A percentile compares a stretch with the other conserved stretches of the same genome.
These are phyloP conservation scores for Manihot esculenta DNA, from an alignment of 441 rosid genomes.

Conservation along the genomic window DNA sequence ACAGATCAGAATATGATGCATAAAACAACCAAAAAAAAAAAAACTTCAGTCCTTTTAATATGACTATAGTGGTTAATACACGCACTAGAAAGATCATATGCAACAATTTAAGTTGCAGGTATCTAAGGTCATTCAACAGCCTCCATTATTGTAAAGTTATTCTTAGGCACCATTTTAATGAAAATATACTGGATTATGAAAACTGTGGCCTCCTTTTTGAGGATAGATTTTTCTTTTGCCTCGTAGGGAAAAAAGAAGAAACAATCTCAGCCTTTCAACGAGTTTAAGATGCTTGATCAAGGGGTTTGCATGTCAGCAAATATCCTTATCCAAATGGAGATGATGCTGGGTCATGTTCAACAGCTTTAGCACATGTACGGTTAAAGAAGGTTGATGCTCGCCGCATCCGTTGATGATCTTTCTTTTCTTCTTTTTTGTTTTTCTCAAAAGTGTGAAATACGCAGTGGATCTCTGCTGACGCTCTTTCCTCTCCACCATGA, in stretches of 20 bases:
- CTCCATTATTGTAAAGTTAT: conserved; percentile 31
- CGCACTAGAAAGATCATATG: conserved; percentile 2
- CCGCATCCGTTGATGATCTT: conserved; percentile 34
- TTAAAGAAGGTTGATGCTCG: conserved; percentile 40
- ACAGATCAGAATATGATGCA: conserved; percentile 16
- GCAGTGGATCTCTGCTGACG: conserved; percentile 28
- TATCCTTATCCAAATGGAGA: conserved; percentile 31
- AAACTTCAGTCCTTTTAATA: conserved; percentile 6
- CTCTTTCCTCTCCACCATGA: conserved; percentile 31
- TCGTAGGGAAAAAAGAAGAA: conserved; percentile 17
- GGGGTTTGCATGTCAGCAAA: conserved; percentile 28
- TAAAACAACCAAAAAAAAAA: not conserved
- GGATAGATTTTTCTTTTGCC: conserved; percentile 13
- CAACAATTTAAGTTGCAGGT: conserved; percentile 20
- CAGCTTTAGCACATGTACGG: conserved; percentile 33
- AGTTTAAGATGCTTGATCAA: conserved; percentile 31
- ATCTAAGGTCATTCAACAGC: conserved; percentile 30
- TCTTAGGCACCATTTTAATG: conserved; percentile 24
- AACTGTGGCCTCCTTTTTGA: conserved; percentile 8
- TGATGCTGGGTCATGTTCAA: conserved; percentile 33
- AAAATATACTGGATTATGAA: conserved; percentile 25
- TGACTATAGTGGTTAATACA: conserved; percentile 8
- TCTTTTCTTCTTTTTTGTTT: not conserved
- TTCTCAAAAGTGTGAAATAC: conserved; percentile 26
- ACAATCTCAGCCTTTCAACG: conserved; percentile 39